Base-by-base conservation (phyloP, 257 asterid species). In the Nicotiana tomentosiformis region DNA sequence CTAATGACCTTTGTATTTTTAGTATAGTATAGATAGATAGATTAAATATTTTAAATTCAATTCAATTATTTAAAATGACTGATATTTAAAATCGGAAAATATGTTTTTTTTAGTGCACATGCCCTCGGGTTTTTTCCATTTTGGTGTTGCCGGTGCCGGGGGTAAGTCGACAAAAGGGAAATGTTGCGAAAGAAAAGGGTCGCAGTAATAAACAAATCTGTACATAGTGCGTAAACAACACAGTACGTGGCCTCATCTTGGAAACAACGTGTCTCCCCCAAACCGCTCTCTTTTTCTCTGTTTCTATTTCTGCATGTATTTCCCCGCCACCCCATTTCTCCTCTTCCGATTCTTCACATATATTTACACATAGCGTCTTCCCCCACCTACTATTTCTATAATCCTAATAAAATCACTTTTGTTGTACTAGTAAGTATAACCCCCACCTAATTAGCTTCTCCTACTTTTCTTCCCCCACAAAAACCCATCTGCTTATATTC, bases 211-310 rank as follows among this genome's bases (percentile, higher is more conserved):
- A 43, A 43, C 51, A 43, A 43, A 43, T 43, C 11, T 43, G 51
- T 43, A 43, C 11, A 7, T 2, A 17, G 29, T 17, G 29, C 14
- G 20, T 33, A 10, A 16, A 67, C 15, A 67, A 67, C 29, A 35
- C 5, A 10, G n/a, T 72, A 83, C 70, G 79, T 77, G 85, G 70
- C 82, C 53, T 20, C 72, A 65, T 30, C 61, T 32, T 46, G 46
- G 20, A 74, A 33, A 70, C 7, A 14, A 84, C 81, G 87, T 84
- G 84, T 16, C 84, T 76, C 10, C 82, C 56, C 57, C 51, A 26
- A 51, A 55, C 39, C 56, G 39, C 46, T 58, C 5, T 33, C 23
- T 29, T 65, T 37, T 55, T 61, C 82, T 3, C 61, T 56, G 1
- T 77, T 29, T 26, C n/a, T 30, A 43, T 37, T 17, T 39, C 15